These are phyloP conservation scores for Yamadazyma tumulicola DNA, from an alignment of 805 yeast species.

Conservation along the genomic window DNA sequence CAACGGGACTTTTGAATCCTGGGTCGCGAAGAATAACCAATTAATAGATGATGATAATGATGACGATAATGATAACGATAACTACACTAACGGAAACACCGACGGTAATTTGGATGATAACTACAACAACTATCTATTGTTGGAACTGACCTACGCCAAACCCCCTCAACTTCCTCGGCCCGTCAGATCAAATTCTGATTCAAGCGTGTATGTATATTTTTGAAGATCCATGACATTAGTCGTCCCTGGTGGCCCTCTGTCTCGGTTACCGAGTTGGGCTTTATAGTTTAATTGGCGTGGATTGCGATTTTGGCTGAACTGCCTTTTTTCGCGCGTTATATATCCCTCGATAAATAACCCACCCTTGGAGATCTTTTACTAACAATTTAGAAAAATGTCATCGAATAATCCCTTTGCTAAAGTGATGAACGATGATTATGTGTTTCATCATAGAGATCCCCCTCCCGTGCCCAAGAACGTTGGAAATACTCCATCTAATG, in stretches of 20 bases:
- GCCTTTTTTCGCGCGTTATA: conserved; percentile 10
- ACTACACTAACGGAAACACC: no score
- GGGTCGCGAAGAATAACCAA: conserved; percentile 51
- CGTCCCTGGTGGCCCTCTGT: no score
- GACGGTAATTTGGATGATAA: conserved; percentile 14
- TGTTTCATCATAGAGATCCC: conserved; percentile 34
- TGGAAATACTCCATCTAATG: conserved; percentile 2
- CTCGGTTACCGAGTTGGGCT: no score
- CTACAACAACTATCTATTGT: conserved; percentile 8
- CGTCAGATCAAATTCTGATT: conserved; percentile 13
- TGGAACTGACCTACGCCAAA: conserved; percentile 5
- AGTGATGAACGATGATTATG: conserved; percentile 37
- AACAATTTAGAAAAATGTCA: conserved; percentile 28
- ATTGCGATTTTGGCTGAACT: no score
- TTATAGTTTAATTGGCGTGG: no score
- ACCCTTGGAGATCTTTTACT: conserved; percentile 12
- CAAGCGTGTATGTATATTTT: conserved; percentile 14
- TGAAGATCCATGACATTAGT: no score
- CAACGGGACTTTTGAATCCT: conserved; percentile 43
- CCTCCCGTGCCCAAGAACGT: conserved; percentile 26
- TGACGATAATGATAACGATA: conserved; percentile 19
- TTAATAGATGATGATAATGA: conserved; percentile 32
- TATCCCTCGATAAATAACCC: conserved; percentile 23
- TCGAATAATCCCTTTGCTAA: conserved; percentile 56
- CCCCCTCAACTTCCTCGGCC: conserved; percentile 11